Evolutionary conservation across 1,139 yeast genomes (phyloP), one percentile per base, ranked within the genome.

Genomic region (Hansenula anomala): DNA sequence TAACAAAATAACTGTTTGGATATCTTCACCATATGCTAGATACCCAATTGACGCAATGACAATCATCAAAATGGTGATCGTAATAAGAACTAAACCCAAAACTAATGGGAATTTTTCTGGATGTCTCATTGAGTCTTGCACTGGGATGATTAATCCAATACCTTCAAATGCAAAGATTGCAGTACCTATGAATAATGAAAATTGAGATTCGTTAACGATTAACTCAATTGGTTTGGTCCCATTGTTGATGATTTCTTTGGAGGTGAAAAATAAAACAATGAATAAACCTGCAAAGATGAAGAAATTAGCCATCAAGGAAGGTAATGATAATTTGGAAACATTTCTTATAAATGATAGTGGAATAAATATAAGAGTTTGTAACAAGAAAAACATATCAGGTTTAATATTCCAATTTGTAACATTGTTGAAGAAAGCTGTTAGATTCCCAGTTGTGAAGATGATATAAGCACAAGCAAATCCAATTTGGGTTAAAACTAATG

Each of bases 101-200:
- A 84, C 89, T 49, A 68, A 53, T 4, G 92, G 86, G 52, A 82
- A 84, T 48, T 80, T 71, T 49, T 80, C 80, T 3, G 92, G 94
- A 38, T 78, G 63, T 34, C 68, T 73, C 92, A 84, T 84, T 4
- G 90, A 76, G 39, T 83, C 76, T 54, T 84, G 88, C 25, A 84
- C 82, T 1, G 92, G 94, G 30, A 84, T 73, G 36, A 84, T 80
- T 32, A 84, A 64, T 0, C 94, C 92, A 45, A 84, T 81, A 1
- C 94, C 94, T 63, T 84, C 94, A 54, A 81, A 84, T 1, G 92
- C 80, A 43, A 86, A 83, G 17, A 84, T 87, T 0, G 90, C 90
- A 3, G 85, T 87, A 4, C 94, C 94, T 42, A 84, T 75, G 47
- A 83, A 78, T 66, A 84, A 66, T 2, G 90, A 75, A 83, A 89